A percentile compares a stretch with the other conserved stretches of the same genome.
Conservation (phyloP, 2,329 filamentous ascomycete genomes). For the Didymella pomorum region DNA sequence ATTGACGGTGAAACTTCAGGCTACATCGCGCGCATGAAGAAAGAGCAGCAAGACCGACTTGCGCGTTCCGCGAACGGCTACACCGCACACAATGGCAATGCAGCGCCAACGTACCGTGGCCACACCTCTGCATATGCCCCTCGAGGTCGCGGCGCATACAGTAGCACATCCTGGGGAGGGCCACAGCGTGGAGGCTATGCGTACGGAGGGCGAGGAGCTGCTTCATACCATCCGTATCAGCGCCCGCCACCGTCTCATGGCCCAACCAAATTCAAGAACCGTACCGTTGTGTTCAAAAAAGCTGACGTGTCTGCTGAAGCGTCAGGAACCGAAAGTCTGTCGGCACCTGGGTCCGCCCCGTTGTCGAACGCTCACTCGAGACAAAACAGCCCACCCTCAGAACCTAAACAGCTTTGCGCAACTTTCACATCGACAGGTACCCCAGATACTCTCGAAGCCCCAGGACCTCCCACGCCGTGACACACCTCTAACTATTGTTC, state of each 20-base stretch:
- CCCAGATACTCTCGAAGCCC: conserved; percentile 22
- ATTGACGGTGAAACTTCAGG: conserved; percentile 25
- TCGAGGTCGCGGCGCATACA: conserved; percentile 11
- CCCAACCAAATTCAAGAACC: conserved; percentile 24
- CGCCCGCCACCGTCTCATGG: conserved; percentile 19
- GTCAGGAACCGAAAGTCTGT: conserved; percentile 1
- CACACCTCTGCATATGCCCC: not conserved
- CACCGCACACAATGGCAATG: conserved; percentile 3
- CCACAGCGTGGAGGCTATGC: conserved; percentile 23
- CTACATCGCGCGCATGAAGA: conserved; percentile 35
- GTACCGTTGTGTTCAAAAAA: conserved; percentile 25
- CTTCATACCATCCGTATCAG: conserved; percentile 35
- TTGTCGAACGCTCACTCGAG: conserved; percentile 7
- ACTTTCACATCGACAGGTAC: conserved; percentile 47
- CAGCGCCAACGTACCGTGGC: conserved; percentile 3
- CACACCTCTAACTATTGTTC: conserved; percentile 26
- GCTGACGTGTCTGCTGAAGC: conserved; percentile 12
- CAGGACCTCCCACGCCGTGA: conserved; percentile 1
- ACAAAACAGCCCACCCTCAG: conserved; percentile 19
- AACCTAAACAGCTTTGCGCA: conserved; percentile 31
- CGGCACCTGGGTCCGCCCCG: conserved; percentile 7
- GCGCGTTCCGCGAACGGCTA: conserved; percentile 17
- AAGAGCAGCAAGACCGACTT: conserved; percentile 27
- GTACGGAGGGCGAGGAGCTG: conserved; percentile 16
- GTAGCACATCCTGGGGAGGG: not conserved